phyloP scores from a whole-genome alignment of 1,284 basidiomycete genomes.

The Cryptococcus sp. region DNA sequence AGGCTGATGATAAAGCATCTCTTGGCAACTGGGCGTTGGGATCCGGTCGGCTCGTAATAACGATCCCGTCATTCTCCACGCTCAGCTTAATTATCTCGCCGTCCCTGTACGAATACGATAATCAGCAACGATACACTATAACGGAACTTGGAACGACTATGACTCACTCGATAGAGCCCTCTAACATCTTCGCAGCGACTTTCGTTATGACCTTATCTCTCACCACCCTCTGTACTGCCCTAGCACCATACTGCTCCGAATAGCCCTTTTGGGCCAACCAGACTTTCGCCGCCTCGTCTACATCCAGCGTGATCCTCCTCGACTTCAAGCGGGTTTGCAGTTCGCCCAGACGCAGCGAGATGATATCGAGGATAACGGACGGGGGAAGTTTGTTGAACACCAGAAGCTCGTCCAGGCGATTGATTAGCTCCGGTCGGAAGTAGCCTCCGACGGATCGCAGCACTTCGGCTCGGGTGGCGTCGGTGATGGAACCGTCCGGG shows the following conservation, averaged over 20 bases:
- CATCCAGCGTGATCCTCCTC: conserved; percentile 70
- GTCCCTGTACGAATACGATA: conserved; percentile 45
- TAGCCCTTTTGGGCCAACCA: conserved; percentile 82
- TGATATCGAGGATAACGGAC: conserved; percentile 72
- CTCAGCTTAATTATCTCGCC: conserved; percentile 65
- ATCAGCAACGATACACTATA: neutral
- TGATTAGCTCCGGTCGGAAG: conserved; percentile 89
- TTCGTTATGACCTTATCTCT: conserved; percentile 75
- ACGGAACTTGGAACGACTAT: neutral
- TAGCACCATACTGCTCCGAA: conserved; percentile 79
- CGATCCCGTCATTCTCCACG: conserved; percentile 56
- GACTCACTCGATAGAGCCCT: conserved; percentile 69
- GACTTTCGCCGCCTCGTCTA: conserved; percentile 64
- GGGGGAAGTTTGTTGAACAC: conserved; percentile 87
- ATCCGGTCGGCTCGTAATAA: conserved; percentile 24
- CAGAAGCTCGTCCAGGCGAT: conserved; percentile 81
- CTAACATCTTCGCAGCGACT: conserved; percentile 71
- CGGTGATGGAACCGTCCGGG: conserved; percentile 66
- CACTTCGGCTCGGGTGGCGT: conserved; percentile 67
- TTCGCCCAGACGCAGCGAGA: conserved; percentile 72
- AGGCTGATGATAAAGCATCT: too few relatives aligned
- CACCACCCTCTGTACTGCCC: conserved; percentile 79
- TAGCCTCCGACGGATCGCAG: conserved; percentile 71
- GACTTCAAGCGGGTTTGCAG: conserved; percentile 67
- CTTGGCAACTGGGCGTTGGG: conserved; percentile 7